Base-by-base conservation (phyloP, 306 rosid species). In the Castanea sativa region DNA sequence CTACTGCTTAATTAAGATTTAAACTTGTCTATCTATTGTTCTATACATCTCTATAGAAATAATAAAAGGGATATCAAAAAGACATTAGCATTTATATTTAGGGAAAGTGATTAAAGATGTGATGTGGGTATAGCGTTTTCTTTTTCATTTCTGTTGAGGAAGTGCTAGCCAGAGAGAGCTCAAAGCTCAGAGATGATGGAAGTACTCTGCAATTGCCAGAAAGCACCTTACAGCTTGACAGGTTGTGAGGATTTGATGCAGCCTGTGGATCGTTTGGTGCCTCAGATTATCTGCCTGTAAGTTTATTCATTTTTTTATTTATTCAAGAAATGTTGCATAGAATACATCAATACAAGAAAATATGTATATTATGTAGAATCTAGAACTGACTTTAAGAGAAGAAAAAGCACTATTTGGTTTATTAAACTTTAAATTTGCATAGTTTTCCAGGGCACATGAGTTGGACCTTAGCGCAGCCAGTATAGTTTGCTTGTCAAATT, bases 211-310 rank as follows among this genome's bases (percentile, higher is more conserved):
- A 0, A 96, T 89, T 1, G 93, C 93, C 79, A 96, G 65, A 80
- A 96, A 81, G 86, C 98, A 90, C 88, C 96, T 85, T 0, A 98
- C 99, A 4, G 96, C 90, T 84, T 96, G 99, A 27, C 94, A 89
- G 1, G 88, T 89, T 8, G 99, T 96, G 79, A 93, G 80, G 69
- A 96, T 35, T 68, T 92, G 94, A 10, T 83, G 84, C 81, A 93
- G 70, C 33, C 97, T 89, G 23, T 89, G 96, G 55, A 93, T n/a
- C 1, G 92, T 90, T 71, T 96, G 98, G 14, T 89, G 94, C 80
- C 99, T 59, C 73, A 93, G 81, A 80, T 76, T 84, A 80, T 96
- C 99, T 5, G 96, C 98, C 99, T 96, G 96, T 73, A 84, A 72
- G 78, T 35, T 35, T 35, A 35, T 35, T 35, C 9, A 78, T 49